Evolutionary conservation across 2,329 filamentous ascomycete genomes (phyloP).

Genomic region (Clonostachys solani): DNA sequence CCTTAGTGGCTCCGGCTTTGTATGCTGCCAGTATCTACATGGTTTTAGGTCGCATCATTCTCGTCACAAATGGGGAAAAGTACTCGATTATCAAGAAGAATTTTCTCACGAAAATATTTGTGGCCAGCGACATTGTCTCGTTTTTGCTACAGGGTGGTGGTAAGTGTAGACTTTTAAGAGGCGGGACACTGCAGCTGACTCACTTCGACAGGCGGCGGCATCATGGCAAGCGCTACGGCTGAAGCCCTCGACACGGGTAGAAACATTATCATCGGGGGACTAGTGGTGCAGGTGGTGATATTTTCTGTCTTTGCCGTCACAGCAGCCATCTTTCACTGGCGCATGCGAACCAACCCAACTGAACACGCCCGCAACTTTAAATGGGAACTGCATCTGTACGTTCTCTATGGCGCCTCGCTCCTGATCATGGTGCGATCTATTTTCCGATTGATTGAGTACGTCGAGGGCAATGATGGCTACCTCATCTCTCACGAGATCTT

Average conservation of each 20-base stretch:
- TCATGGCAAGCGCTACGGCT: constrained; percentile 5
- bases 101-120: constrained; percentile 46
- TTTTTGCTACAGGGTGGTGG: constrained; percentile 40
- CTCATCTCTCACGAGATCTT: constrained; percentile 29
- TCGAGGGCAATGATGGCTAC: constrained; percentile 29
- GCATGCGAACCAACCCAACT: constrained; percentile 10
- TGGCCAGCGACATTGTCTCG: constrained; percentile 42
- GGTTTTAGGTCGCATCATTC: constrained; percentile 32
- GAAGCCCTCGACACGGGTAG: constrained; percentile 21
- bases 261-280: constrained; percentile 45
- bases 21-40: constrained; percentile 40
- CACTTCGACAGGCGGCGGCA: constrained; percentile 14
- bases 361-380: constrained; percentile 8
- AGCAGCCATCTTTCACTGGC: constrained; percentile 35
- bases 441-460: constrained; percentile 41
- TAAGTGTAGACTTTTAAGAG: constrained; percentile 8
- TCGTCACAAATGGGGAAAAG: constrained; percentile 18
- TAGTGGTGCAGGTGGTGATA: constrained; percentile 51
- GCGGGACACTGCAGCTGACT: too few relatives aligned
- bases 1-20: constrained; percentile 24
- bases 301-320: constrained; percentile 47
- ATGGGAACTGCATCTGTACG: constrained; percentile 24
- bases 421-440: constrained; percentile 35
- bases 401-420: constrained; percentile 27
- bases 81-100: constrained; percentile 14